Conservation (phyloP, 1,139 yeast species). For the Eremothecium cymbalariae region DNA sequence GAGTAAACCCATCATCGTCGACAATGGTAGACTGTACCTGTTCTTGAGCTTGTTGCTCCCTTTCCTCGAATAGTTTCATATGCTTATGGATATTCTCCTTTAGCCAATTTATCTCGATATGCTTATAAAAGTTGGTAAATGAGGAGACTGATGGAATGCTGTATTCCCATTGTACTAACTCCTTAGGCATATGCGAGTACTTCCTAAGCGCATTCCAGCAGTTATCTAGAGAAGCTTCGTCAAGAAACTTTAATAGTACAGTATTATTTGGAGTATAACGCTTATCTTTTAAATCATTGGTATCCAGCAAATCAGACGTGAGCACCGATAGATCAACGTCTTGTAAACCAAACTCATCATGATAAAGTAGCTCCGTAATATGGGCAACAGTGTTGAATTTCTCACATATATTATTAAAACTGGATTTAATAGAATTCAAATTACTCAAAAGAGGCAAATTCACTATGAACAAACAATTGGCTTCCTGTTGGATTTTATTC, state of each 20-base stretch:
- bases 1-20: constrained; percentile 89
- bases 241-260: constrained; percentile 68
- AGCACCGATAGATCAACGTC: constrained; percentile 51
- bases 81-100: constrained; percentile 29
- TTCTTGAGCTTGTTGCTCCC: constrained; percentile 59
- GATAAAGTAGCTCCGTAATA: constrained; percentile 26
- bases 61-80: constrained; percentile 59
- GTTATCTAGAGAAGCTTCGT: constrained; percentile 60
- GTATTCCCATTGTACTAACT: constrained; percentile 29
- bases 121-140: constrained; percentile 30
- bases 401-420: constrained; percentile 52
- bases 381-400: constrained; percentile 29
- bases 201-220: constrained; percentile 57
- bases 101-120: constrained; percentile 29
- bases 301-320: constrained; percentile 49
- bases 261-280: constrained; percentile 57
- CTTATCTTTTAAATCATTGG: constrained; percentile 30
- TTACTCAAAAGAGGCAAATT: constrained; percentile 65
- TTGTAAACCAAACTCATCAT: constrained; percentile 36
- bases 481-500: constrained; percentile 36
- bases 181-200: constrained; percentile 25
- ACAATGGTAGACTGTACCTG: constrained; percentile 54
- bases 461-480: constrained; percentile 50
- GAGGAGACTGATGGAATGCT: constrained; percentile 26
- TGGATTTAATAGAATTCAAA: constrained; percentile 44